Evolutionary conservation across 371 early-diverging fungal genomes (phyloP).

Genomic region (Entomophthora muscae): DNA sequence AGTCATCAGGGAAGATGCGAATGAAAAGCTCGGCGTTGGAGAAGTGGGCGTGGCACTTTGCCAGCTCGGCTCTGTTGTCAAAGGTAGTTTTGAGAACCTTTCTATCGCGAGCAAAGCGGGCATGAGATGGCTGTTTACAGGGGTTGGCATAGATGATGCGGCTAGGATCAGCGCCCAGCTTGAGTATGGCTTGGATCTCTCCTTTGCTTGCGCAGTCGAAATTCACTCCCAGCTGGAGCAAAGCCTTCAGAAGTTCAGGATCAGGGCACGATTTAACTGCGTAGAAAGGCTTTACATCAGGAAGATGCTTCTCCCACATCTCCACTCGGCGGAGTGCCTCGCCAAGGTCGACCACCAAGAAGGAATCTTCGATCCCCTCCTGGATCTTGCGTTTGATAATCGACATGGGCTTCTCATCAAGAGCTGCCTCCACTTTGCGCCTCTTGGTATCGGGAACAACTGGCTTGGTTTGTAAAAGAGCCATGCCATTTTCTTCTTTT

Average conservation of each 20-base stretch:
- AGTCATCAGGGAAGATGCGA: slow-evolving; percentile 89
- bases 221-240: slow-evolving; percentile 68
- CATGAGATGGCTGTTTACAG: slow-evolving; percentile 89
- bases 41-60: slow-evolving; percentile 66
- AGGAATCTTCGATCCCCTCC: slow-evolving; percentile 55
- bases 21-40: slow-evolving; percentile 77
- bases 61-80: slow-evolving; percentile 92
- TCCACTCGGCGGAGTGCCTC: slow-evolving; percentile 67
- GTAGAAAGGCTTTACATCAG: slow-evolving; percentile 89
- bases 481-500: too few species aligned
- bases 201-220: slow-evolving; percentile 86
- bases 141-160: slow-evolving; percentile 96
- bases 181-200: slow-evolving; percentile 74
- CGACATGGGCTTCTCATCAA: background rate
- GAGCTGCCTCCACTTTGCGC: background rate
- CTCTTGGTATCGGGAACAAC: too few species aligned
- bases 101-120: slow-evolving; percentile 60
- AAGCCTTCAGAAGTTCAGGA: slow-evolving; percentile 56
- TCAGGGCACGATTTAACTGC: slow-evolving; percentile 95
- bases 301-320: slow-evolving; percentile 64
- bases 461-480: too few species aligned
- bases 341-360: slow-evolving; percentile 85
- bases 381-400: background rate
- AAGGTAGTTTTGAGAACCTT: slow-evolving; percentile 89
- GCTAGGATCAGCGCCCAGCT: slow-evolving; percentile 51